Evolutionary conservation across 192 early-diverging fungal species (phyloP).

Genomic region (Coemansia sp.): DNA sequence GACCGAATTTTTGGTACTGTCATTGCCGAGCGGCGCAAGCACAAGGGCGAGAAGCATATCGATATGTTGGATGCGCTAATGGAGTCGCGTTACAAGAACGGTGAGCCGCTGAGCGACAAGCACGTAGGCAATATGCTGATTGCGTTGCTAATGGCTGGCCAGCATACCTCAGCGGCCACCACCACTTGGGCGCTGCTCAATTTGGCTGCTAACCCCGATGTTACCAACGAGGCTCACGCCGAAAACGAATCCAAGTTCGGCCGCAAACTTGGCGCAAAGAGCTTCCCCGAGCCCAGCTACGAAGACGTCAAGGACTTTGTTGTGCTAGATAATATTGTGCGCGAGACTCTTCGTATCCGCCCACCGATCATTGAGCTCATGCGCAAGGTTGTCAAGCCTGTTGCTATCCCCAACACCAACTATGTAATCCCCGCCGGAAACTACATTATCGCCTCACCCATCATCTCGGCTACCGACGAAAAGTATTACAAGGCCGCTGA

Average conservation of each 20-base stretch:
- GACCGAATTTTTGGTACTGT: slow-evolving; percentile 76
- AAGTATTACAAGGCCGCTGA: slow-evolving; percentile 77
- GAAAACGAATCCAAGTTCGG: slow-evolving; percentile 72
- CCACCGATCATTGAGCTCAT: slow-evolving; percentile 93
- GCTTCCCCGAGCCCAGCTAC: slow-evolving; percentile 56
- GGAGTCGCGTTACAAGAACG: slow-evolving; percentile 87
- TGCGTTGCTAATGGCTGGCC: slow-evolving; percentile 96
- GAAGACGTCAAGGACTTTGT: slow-evolving; percentile 77
- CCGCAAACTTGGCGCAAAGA: slow-evolving; percentile 47
- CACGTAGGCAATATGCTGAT: slow-evolving; percentile 96
- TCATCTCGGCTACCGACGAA: slow-evolving; percentile 79
- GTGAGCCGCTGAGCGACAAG: slow-evolving; percentile 76
- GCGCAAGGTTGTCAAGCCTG: slow-evolving; percentile 81
- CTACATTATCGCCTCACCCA: slow-evolving; percentile 81
- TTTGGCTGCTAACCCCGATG: slow-evolving; percentile 74
- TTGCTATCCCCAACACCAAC: slow-evolving; percentile 70
- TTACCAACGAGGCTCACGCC: slow-evolving; percentile 66
- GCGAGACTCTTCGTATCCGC: slow-evolving; percentile 91
- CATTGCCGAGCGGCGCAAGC: slow-evolving; percentile 73
- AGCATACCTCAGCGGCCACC: slow-evolving; percentile 94
- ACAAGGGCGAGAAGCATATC: slow-evolving; percentile 55
- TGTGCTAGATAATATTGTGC: slow-evolving; percentile 78
- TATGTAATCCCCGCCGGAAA: slow-evolving; percentile 88
- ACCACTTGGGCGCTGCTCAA: slow-evolving; percentile 88
- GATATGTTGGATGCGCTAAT: slow-evolving; percentile 87